A percentile compares a stretch with the other conserved stretches of the same genome.
phyloP scores from a whole-genome alignment of 345 rosid genomes.

The Populus nigra region DNA sequence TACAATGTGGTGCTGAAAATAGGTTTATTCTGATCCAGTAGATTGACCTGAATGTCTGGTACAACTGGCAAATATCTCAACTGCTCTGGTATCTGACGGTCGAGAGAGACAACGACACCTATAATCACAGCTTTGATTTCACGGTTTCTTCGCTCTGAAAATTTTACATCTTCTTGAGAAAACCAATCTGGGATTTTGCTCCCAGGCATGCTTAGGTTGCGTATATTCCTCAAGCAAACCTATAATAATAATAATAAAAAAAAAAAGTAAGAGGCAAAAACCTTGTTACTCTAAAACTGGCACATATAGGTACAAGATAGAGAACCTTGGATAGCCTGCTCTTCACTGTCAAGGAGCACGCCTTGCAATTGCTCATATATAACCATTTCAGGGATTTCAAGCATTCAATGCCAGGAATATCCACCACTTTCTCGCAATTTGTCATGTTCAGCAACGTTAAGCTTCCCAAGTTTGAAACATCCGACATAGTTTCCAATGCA shows the following conservation, averaged over 20 bases:
- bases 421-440: constrained; percentile 41
- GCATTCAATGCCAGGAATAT: constrained; percentile 46
- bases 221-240: constrained; percentile 44
- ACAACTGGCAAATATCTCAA: constrained; percentile 32
- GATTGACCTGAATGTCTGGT: constrained; percentile 37
- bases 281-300: background rate
- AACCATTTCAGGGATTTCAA: constrained; percentile 37
- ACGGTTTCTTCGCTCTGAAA: constrained; percentile 35
- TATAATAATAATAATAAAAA: constrained; percentile 8
- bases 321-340: constrained; percentile 45
- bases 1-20: constrained; percentile 10
- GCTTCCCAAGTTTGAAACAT: constrained; percentile 32
- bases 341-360: constrained; percentile 32
- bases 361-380: constrained; percentile 40
- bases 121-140: constrained; percentile 45
- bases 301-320: background rate
- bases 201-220: constrained; percentile 56
- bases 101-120: constrained; percentile 47
- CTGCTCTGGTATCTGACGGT: constrained; percentile 26
- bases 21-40: constrained; percentile 15
- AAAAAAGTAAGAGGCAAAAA: background rate
- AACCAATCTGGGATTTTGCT: constrained; percentile 58
- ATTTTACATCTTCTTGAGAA: constrained; percentile 28
- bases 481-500: constrained; percentile 30
- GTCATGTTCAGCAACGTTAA: constrained; percentile 32